Base-by-base conservation (phyloP, 1,284 basidiomycete species). In the Paramarasmius palmivorus region DNA sequence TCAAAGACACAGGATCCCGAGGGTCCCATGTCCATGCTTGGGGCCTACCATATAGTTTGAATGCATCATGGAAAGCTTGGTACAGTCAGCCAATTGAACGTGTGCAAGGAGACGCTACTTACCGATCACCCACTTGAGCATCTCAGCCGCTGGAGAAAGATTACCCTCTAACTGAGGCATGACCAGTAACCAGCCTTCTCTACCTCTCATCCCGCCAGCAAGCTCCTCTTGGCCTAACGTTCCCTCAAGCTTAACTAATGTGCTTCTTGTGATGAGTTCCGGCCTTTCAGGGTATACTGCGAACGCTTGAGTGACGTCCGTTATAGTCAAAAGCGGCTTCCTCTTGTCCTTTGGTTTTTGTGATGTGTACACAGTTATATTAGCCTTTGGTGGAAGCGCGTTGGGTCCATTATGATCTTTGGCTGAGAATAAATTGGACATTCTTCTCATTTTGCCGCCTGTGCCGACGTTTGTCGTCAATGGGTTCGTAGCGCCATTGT, bases 41-140 rank as follows among this genome's bases (percentile, higher is more conserved):
- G 1, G 93, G 92, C 37, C 92, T 82, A 34, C 95, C 95, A 67
- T 96, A 95, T 26, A 97, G 76, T 58, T 81, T 79, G 68, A 94
- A 95, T 1, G 88, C 85, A 67, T 96, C 93, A 64, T 96, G 93
- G 47, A 95, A 77, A 15, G 81, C 92, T 92, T 25, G 34, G 52
- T 26, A 8, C 29, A 50, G 48, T 59, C 41, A 62, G 35, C 23
- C 44, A 36, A 54, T 49, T 40, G 46, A 53, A 45, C 49, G 29
- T 29, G 29, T 32, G 29, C 26, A 34, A 54, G 34, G 53, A 26
- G 17, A 39, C 20, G 35, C 14, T 10, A 69, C 73, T 65, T 56
- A 93, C 92, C 93, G 55, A 95, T 85, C 50, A 97, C 76, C 95
- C 96, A 99, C 67, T 89, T 90, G 61, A 98, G 78, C 93, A 98